Conservation (phyloP, 345 rosid species). For the Salix purpurea region DNA sequence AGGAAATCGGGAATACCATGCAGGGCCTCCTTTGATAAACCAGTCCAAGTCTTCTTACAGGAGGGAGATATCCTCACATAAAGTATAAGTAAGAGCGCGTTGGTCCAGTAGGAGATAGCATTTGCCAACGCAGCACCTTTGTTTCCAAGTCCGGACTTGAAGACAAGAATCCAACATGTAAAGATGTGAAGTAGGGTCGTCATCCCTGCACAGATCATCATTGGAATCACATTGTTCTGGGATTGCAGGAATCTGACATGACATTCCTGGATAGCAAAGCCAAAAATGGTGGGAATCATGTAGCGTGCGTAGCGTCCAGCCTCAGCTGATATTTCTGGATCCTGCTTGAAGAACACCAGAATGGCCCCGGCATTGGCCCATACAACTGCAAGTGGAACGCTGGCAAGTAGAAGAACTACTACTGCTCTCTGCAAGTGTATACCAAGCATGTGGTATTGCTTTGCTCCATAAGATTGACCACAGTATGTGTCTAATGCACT, state of each 20-base stretch:
- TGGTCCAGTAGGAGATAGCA: conserved; percentile 37
- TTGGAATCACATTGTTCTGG: conserved; percentile 46
- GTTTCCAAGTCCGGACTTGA: conserved; percentile 35
- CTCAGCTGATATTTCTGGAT: conserved; percentile 33
- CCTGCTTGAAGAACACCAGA: conserved; percentile 16
- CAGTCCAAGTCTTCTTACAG: conserved; percentile 36
- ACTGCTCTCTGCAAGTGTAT: conserved; percentile 24
- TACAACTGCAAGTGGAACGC: conserved; percentile 18
- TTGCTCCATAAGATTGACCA: conserved; percentile 38
- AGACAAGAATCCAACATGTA: conserved; percentile 45
- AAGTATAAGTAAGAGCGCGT: conserved; percentile 21
- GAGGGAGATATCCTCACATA: conserved; percentile 33
- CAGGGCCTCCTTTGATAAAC: conserved; percentile 33
- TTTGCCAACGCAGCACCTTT: conserved; percentile 53
- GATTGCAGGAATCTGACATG: conserved; percentile 44
- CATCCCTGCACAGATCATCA: conserved; percentile 42
- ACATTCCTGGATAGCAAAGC: conserved; percentile 37
- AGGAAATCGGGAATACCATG: conserved; percentile 17
- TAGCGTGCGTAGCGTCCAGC: conserved; percentile 41
- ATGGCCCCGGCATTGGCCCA: conserved; percentile 16
- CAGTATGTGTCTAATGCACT: conserved; percentile 33
- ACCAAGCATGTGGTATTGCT: conserved; percentile 30
- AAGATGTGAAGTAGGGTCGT: conserved; percentile 38
- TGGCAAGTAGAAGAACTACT: conserved; percentile 16
- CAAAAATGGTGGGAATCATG: conserved; percentile 46